A percentile compares a stretch with the other conserved stretches of the same genome.
These are phyloP conservation scores for Bipolaris bicolor DNA, from an alignment of 2,329 filamentous ascomycete genomes.

Conservation along the genomic window DNA sequence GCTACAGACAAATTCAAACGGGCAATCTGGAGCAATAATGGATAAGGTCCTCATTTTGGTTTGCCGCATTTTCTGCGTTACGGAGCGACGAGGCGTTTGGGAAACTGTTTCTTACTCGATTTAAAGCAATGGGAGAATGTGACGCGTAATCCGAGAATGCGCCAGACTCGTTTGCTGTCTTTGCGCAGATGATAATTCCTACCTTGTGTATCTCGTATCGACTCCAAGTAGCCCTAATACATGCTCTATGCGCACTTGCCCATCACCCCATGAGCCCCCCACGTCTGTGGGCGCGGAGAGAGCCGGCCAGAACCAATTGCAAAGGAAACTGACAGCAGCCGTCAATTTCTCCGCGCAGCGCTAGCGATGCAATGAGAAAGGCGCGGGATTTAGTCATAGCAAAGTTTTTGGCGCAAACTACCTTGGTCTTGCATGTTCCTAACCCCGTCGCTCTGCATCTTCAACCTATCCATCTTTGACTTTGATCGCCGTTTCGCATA, in stretches of 20 bases:
- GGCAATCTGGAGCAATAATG: background rate
- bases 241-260: background rate
- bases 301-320: constrained; percentile 16
- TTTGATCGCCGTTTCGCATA: constrained; percentile 6
- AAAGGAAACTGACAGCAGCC: constrained; percentile 31
- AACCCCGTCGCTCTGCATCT: constrained; percentile 15
- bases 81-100: constrained; percentile 33
- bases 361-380: constrained; percentile 33
- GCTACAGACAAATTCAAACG: background rate
- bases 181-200: background rate
- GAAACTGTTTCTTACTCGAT: constrained; percentile 10
- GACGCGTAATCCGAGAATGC: background rate
- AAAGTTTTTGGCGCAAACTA: constrained; percentile 29
- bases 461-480: constrained; percentile 13
- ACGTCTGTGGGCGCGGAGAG: constrained; percentile 1
- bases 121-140: background rate
- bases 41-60: constrained; percentile 2
- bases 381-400: constrained; percentile 25
- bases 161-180: background rate
- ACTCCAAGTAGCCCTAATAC: background rate
- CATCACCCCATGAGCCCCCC: constrained; percentile 7
- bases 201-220: background rate
- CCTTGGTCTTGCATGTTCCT: constrained; percentile 30
- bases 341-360: constrained; percentile 21
- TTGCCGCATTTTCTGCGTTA: constrained; percentile 25